Percentiles rank a stretch among this genome's conserved stretches.
These are phyloP conservation scores for Neopestalotiopsis sp. DNA, from an alignment of 2,329 filamentous ascomycete genomes.

Conservation along the genomic window DNA sequence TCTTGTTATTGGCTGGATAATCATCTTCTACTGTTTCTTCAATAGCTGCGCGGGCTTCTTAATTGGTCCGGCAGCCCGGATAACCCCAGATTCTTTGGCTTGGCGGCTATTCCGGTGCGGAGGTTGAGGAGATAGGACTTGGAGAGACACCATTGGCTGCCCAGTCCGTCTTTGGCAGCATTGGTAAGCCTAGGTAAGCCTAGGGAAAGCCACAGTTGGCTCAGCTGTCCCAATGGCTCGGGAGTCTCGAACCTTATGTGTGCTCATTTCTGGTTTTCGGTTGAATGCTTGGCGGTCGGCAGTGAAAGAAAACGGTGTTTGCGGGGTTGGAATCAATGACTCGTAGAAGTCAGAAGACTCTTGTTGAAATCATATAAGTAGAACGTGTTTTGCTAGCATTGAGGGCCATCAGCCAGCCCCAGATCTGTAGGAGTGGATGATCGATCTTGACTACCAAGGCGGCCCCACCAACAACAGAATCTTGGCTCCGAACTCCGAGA, in stretches of 20 bases:
- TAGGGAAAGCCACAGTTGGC: background rate
- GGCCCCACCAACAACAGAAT: too few relatives aligned
- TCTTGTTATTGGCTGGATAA: background rate
- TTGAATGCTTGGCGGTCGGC: background rate
- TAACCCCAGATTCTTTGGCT: background rate
- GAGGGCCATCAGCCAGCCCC: too few relatives aligned
- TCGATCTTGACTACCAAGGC: too few relatives aligned
- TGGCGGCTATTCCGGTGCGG: constrained; percentile 15
- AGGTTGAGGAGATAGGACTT: background rate
- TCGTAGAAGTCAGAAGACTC: background rate
- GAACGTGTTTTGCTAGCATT: too few relatives aligned
- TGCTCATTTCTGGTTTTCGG: background rate
- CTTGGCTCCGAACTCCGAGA: too few relatives aligned
- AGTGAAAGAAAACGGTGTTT: background rate
- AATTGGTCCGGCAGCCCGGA: background rate
- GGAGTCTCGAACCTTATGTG: background rate
- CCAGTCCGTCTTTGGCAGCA: background rate
- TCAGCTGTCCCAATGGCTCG: background rate
- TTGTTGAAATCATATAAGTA: background rate
- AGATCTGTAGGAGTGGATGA: too few relatives aligned
- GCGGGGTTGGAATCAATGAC: background rate
- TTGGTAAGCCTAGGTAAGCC: background rate
- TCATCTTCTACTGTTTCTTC: background rate
- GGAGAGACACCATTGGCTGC: background rate
- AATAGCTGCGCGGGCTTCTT: too few relatives aligned